Base-by-base conservation (phyloP, 495 filamentous ascomycete species). In the Tuber aestivum region DNA sequence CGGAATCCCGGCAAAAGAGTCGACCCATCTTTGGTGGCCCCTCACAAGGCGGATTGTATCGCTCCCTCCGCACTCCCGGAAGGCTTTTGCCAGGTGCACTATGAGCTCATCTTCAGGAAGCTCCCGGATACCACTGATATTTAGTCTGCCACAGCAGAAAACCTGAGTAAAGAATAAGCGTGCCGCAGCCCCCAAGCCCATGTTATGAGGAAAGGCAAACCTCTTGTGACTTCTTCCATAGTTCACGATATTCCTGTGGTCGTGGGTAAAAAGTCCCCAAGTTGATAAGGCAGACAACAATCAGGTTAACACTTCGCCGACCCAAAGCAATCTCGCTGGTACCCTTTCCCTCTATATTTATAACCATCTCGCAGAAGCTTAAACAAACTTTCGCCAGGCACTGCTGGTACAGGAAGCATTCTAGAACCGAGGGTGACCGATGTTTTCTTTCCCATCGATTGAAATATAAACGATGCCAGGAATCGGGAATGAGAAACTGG, bases 281-380 rank as follows among this genome's bases (percentile, higher is more conserved):
- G 23, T 78, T 77, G n/a, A 77, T 72, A 44, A 78, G 48, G 27
- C 76, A 48, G 1, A 77, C 42, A 56, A 72, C 74, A 38, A 78
- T 41, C 6, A 78, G 4, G 27, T 41, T 38, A 1, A 78, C 3
- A 23, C 74, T 71, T 72, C 76, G 74, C 5, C 48, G 69, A n/a
- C 3, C 76, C 27, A 78, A 37, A 1, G 69, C 44, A 48, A 38
- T 35, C 37, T 61, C 40, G 32, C 9, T 61, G 45, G 4, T 61
- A 41, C 20, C 61, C 74, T 16, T 75, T 37, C 23, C 3, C 40
- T 76, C 75, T 1, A 35, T 75, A 18, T 48, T 41, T 27, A 18
- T 35, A 23, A 76, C n/a, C 6, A 76, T 61, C 7, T 76, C 61
- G 16, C 72, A 76, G 41, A 76, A 75, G 10, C 37, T 76, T 37